Evolutionary conservation across 2,329 filamentous ascomycete genomes (phyloP).

Genomic region (Ceratocystis eucalypticola): DNA sequence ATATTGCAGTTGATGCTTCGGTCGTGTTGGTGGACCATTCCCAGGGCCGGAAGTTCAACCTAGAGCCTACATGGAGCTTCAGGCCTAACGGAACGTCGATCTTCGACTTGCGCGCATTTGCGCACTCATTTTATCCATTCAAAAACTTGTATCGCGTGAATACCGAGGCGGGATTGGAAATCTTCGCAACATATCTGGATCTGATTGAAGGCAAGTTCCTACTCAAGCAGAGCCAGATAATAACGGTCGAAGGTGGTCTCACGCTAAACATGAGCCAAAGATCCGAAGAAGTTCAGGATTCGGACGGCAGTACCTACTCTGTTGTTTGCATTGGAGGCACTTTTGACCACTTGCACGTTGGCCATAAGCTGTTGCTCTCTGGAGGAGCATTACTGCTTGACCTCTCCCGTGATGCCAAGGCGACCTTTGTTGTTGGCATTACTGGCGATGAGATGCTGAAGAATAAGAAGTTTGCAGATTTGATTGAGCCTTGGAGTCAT

Average conservation of each 20-base stretch:
- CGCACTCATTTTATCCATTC: constrained; percentile 46
- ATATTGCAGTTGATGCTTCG: constrained; percentile 49
- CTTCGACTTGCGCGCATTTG: constrained; percentile 39
- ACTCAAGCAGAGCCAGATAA: constrained; percentile 37
- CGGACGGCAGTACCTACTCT: neutral
- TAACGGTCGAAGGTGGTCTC: constrained; percentile 40
- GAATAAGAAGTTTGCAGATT: constrained; percentile 77
- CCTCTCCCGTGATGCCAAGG: constrained; percentile 26
- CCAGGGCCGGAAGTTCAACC: constrained; percentile 25
- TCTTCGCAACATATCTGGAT: constrained; percentile 39
- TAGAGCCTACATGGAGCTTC: constrained; percentile 28
- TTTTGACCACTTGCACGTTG: constrained; percentile 89
- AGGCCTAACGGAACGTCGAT: constrained; percentile 35
- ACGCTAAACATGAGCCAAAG: neutral
- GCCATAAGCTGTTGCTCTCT: constrained; percentile 92
- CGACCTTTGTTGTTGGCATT: constrained; percentile 65
- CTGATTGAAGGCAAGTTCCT: constrained; percentile 35
- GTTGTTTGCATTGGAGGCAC: constrained; percentile 74
- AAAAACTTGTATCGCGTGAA: constrained; percentile 50
- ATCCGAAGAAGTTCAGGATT: neutral
- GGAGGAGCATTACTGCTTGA: constrained; percentile 60
- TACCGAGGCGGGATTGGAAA: constrained; percentile 47
- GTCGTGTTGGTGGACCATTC: constrained; percentile 59
- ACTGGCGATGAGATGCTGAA: constrained; percentile 74
- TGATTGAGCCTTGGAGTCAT: constrained; percentile 65